These are phyloP conservation scores for Mycocentrospora acerina DNA, from an alignment of 2,329 filamentous ascomycete genomes.

Conservation along the genomic window DNA sequence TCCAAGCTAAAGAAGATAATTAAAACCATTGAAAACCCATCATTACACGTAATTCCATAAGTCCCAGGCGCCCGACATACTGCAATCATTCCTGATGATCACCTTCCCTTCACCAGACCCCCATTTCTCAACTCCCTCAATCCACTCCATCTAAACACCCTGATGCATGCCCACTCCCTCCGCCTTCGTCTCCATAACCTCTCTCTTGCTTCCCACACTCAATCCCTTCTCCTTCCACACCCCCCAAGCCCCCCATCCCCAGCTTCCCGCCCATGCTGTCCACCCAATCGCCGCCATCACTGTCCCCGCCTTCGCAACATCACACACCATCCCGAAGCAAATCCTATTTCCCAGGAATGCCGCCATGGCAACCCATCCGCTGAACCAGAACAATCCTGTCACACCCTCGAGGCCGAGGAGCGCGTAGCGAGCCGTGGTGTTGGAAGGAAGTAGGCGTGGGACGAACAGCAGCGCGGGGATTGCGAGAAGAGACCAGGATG, in stretches of 20 bases:
- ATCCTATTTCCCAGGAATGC: conserved; percentile 61
- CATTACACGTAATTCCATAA: too few species aligned
- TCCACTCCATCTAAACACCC: conserved; percentile 33
- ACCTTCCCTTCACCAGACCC: neutral
- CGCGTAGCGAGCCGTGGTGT: conserved; percentile 58
- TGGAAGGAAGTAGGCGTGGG: conserved; percentile 48
- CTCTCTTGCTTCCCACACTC: too few species aligned
- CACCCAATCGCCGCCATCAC: conserved; percentile 69
- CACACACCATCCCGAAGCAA: conserved; percentile 59
- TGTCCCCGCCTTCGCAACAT: conserved; percentile 62
- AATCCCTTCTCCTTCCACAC: conserved; percentile 31
- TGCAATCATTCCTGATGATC: conserved; percentile 28
- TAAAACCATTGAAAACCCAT: too few species aligned
- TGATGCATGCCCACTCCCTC: conserved; percentile 44
- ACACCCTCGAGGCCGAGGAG: conserved; percentile 69
- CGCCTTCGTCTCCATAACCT: conserved; percentile 12
- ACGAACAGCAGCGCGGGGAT: conserved; percentile 70
- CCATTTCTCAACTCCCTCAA: neutral
- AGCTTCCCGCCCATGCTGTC: conserved; percentile 50
- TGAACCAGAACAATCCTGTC: conserved; percentile 88
- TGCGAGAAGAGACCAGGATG: conserved; percentile 69
- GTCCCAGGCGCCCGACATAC: too few species aligned
- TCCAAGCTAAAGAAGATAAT: too few species aligned
- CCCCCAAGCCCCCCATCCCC: conserved; percentile 29
- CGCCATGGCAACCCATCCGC: conserved; percentile 76